Percentiles rank a stretch among this genome's conserved stretches.
These are phyloP conservation scores for Anaeramoeba flamelloides DNA, from an alignment of 78 protist genomes.

Conservation along the genomic window DNA sequence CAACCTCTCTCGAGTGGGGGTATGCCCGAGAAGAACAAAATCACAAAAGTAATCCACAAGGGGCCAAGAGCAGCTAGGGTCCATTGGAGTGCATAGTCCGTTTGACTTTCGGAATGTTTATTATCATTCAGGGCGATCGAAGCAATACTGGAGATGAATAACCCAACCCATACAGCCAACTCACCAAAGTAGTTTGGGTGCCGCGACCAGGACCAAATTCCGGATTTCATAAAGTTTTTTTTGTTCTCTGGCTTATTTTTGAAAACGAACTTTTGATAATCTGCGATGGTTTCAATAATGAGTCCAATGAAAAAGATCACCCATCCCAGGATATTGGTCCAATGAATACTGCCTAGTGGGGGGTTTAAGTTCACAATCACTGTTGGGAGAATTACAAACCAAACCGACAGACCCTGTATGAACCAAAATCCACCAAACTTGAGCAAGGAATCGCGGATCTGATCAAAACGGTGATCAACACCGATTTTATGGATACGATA, in stretches of 20 bases:
- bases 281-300: background rate
- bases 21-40: no score
- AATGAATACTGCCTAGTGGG: background rate
- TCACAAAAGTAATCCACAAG: no score
- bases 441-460: background rate
- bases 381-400: background rate
- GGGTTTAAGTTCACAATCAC: background rate
- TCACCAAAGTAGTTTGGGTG: conserved; percentile 29
- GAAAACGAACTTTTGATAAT: conserved; percentile 8
- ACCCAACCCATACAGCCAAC: background rate
- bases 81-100: no score
- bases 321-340: background rate
- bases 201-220: conserved; percentile 8
- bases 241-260: conserved; percentile 2
- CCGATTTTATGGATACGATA: background rate
- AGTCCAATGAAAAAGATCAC: background rate
- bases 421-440: no score
- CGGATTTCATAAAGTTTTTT: background rate
- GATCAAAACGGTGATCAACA: background rate
- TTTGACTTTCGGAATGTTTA: no score
- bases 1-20: no score
- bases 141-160: no score
- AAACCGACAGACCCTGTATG: background rate
- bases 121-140: no score
- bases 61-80: no score